Evolutionary conservation across 208 protist genomes (phyloP), one percentile per base, ranked within the genome.

Genomic region (Trypanosoma brucei): DNA sequence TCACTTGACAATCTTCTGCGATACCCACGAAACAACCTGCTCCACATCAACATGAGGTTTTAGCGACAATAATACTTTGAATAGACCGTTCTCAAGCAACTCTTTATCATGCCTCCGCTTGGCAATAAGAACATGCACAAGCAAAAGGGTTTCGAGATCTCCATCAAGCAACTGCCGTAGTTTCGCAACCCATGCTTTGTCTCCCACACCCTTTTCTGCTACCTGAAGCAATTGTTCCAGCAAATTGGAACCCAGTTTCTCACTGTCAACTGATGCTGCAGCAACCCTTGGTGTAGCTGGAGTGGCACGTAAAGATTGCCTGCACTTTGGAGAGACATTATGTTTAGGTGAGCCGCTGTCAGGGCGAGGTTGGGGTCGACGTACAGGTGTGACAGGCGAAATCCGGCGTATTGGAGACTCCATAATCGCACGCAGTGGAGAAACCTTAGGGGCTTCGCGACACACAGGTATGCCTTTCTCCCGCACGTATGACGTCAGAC

Each of bases 391-490:
- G 48, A 62, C 51, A 39, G 57, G 57, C 1, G 63, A 69, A 35
- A 62, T 36, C 55, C 65, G 65, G 13, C 65, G 65, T 31, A 53
- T 40, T 9, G 66, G 66, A 3, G 66, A 61, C 13, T 37, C n/a
- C 30, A 13, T 51, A 4, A 49, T 50, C 2, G 11, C 42, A 5
- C 59, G 66, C 66, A 46, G 8, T 1, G 61, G 67, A 14, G 67
- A 67, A 34, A 49, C 38, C 57, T 30, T 64, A 8, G 11, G 38
- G 3, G 11, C 37, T 34, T 64, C 63, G 44, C 34, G 3, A 51
- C 38, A 80, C 51, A 91, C 75, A 3, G 78, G 78, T 35, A 91
- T 81, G 3, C 68, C 37, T 11, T 78, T 57, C 34, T 22, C 60
- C 4, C 58, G 58, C 37, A 92, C 76, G 53, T 68, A 81, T 0